Conservation (phyloP, 768 basidiomycete species). For the Xerocomellus amylosporus region DNA sequence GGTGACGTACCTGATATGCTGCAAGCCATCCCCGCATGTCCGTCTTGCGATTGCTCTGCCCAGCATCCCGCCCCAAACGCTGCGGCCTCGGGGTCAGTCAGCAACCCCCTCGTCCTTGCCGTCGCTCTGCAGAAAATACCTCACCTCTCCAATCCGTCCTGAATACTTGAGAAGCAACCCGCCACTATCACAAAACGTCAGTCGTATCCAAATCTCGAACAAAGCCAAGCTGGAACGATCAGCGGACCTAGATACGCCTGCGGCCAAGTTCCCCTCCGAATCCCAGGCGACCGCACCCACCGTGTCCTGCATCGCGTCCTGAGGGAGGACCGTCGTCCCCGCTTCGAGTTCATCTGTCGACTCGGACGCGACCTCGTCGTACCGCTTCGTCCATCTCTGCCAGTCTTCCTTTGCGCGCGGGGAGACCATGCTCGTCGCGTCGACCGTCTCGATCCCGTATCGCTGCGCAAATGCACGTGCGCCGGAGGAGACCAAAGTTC, state of each 20-base stretch:
- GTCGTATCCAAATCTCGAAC: background rate
- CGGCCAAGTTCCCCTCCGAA: constrained; percentile 44
- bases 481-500: constrained; percentile 61
- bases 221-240: background rate
- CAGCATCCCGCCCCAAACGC: constrained; percentile 75
- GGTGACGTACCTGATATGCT: constrained; percentile 54
- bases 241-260: constrained; percentile 72
- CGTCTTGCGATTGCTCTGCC: constrained; percentile 43
- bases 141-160: constrained; percentile 75
- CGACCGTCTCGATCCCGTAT: constrained; percentile 34
- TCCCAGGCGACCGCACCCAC: constrained; percentile 74
- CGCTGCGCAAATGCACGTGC: constrained; percentile 53
- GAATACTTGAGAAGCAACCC: constrained; percentile 74
- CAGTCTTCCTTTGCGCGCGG: constrained; percentile 51
- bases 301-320: constrained; percentile 62
- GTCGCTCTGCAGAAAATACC: background rate
- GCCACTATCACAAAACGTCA: constrained; percentile 45
- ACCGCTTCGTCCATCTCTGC: constrained; percentile 55
- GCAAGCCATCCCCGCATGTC: constrained; percentile 49
- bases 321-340: constrained; percentile 5
- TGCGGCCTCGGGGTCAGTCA: constrained; percentile 49
- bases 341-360: constrained; percentile 11
- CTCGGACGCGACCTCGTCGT: constrained; percentile 19
- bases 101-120: background rate
- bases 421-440: constrained; percentile 47